Evolutionary conservation across 2,329 filamentous ascomycete species (phyloP).

Genomic region (Fusarium concolor): DNA sequence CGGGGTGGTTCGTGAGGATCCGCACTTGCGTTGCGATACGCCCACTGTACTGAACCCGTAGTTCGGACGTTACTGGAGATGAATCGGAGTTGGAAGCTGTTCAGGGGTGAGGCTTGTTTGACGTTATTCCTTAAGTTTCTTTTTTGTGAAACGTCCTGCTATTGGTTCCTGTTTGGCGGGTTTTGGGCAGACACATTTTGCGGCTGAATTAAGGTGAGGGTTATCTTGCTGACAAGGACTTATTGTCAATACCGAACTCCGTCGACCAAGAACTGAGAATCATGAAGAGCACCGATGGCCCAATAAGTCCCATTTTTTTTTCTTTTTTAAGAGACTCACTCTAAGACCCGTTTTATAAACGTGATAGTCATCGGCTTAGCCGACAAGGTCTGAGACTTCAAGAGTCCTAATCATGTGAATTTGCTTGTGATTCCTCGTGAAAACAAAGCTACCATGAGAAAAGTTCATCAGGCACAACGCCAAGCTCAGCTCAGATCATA

Average conservation of each 20-base stretch:
- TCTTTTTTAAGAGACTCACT: constrained; percentile 4
- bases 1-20: constrained; percentile 29
- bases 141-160: not conserved
- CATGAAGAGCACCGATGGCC: constrained; percentile 5
- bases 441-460: not conserved
- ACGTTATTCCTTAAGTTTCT: not conserved
- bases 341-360: constrained; percentile 24
- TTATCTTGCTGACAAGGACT: constrained; percentile 7
- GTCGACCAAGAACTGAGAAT: constrained; percentile 6
- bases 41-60: constrained; percentile 15
- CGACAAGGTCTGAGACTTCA: constrained; percentile 4
- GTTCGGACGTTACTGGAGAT: constrained; percentile 38
- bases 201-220: constrained; percentile 32
- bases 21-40: constrained; percentile 25
- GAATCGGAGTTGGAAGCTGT: constrained; percentile 27
- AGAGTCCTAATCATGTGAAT: constrained; percentile 4
- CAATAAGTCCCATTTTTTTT: constrained; percentile 12
- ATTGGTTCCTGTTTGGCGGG: constrained; percentile 7
- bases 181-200: not conserved
- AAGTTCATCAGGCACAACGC: not conserved
- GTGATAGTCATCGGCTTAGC: constrained; percentile 22
- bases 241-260: constrained; percentile 23
- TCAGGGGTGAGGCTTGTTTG: constrained; percentile 19
- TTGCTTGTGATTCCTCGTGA: constrained; percentile 10
- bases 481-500: not conserved